Evolutionary conservation across 768 basidiomycete genomes (phyloP), one percentile per base, ranked within the genome.

Genomic region (Termitomyces sp.): DNA sequence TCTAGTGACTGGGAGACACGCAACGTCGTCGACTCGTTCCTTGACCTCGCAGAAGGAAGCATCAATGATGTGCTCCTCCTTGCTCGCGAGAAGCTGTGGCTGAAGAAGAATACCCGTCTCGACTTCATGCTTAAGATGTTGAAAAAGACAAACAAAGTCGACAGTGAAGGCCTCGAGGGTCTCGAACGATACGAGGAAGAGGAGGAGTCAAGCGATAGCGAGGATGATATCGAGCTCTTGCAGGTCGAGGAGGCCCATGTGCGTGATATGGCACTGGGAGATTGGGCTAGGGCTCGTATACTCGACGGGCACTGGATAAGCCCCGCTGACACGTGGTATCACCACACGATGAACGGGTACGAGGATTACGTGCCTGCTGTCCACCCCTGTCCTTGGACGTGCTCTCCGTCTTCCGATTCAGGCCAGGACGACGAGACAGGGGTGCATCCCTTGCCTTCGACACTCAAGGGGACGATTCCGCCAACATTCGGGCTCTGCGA

Each of bases 241-340:
- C 71, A 76, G 60, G 66, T 73, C 63, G 77, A 79, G 45, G 71
- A 77, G 46, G 66, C 69, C 31, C 72, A 74, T 19, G 76, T 79
- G 12, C 68, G 74, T 19, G 79, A 82, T 44, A 71, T 90, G 43
- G 87, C 90, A 1, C 71, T 90, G 52, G 75, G 78, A 12, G 88
- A 89, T 61, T 90, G 87, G 87, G 86, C 86, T 5, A 76, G 90
- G 34, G 78, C 75, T 21, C 73, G 89, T 46, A 85, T 92, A 47
- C 69, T 91, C 19, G 89, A 92, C 54, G 90, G 90, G 3, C 79
- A 83, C 62, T 92, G 90, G 89, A 69, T 85, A 43, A 86, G 80
- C 49, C 90, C 89, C 10, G 86, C 84, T 0, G 90, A 92, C 66
- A 76, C 82, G 45, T 90, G 81, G 80, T 88, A 83, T 50, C 69